A percentile compares a stretch with the other conserved stretches of the same genome.
These are phyloP conservation scores for Wickerhamiella shivajii DNA, from an alignment of 805 yeast species.

Conservation along the genomic window DNA sequence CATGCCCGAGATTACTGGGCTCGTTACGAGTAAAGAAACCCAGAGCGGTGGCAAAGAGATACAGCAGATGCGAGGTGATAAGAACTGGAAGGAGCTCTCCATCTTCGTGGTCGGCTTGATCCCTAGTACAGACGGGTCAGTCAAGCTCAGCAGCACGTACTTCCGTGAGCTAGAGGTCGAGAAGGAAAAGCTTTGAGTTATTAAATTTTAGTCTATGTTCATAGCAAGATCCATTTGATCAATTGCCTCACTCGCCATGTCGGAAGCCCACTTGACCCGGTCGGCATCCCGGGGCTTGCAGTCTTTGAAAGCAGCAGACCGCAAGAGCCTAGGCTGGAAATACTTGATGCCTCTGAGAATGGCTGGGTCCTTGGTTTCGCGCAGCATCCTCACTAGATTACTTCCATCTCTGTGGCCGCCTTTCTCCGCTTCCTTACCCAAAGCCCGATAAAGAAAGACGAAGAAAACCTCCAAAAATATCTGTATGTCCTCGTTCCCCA, in stretches of 20 bases:
- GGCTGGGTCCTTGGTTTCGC: conserved; percentile 44
- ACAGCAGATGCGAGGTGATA: conserved; percentile 46
- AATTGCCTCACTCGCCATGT: conserved; percentile 11
- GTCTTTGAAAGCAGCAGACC: conserved; percentile 33
- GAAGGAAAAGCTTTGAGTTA: too few species aligned
- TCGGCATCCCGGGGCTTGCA: conserved; percentile 34
- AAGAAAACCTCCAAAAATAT: conserved; percentile 62
- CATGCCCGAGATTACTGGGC: conserved; percentile 55
- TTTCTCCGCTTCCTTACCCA: conserved; percentile 31
- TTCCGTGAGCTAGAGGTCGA: conserved; percentile 37
- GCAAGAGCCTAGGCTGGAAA: conserved; percentile 34
- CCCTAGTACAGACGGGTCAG: conserved; percentile 28
- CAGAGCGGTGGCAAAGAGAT: conserved; percentile 56
- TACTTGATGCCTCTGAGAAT: conserved; percentile 53
- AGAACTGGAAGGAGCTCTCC: conserved; percentile 37
- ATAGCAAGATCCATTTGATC: conserved; percentile 14
- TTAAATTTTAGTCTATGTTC: too few species aligned
- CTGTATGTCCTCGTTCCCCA: conserved; percentile 43
- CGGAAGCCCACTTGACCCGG: conserved; percentile 51
- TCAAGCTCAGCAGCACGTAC: conserved; percentile 74
- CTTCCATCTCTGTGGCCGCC: conserved; percentile 28
- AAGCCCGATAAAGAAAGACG: conserved; percentile 46
- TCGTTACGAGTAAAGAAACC: conserved; percentile 74
- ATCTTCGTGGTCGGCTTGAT: conserved; percentile 51
- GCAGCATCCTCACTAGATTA: conserved; percentile 33